Evolutionary conservation across 352 stramenopile species (phyloP), one percentile per base, ranked within the genome.

Genomic region (Stramenopiles sp.): DNA sequence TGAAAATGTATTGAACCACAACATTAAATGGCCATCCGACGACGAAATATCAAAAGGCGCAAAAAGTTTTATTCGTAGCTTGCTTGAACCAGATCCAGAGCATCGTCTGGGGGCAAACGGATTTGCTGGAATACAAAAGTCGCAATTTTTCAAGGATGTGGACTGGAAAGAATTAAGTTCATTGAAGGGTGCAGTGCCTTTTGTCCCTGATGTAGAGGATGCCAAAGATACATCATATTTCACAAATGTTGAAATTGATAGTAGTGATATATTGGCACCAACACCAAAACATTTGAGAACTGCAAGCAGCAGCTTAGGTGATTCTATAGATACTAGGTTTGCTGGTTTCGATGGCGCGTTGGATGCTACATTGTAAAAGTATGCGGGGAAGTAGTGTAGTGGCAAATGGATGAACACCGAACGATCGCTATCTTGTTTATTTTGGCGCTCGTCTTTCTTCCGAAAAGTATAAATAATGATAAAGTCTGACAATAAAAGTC

Each of bases 191-290:
- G 39, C 14, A 4, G 39, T 55, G 30, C 90, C 90, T 29, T 95
- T 95, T 81, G 90, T 95, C 0, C 91, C 91, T 30, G 93, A 89
- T 0, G 82, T 95, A 27, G 89, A 93, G 84, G 89, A 90, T 1
- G 89, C 89, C 27, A 91, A 91, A 75, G 91, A 95, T 83, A 95
- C 91, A 32, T 93, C 89, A 78, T 95, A 95, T 83, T 95, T 95
- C 84, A 93, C 93, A 85, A 94, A 94, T 75, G 86, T 90, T 30
- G 90, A 95, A 81, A 83, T 94, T 30, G 71, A 78, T 55, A 55
- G 39, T 55, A 55, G 39, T 55, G 39, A 55, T 55, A 55, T 55
- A 55, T 14, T 55, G 39, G 39, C 39, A 55, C 39, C 39, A 55
- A 55, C 39, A 55, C 39, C 39, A 55, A 55, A 55, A 55, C 39